Percentiles rank a stretch among this genome's conserved stretches.
Evolutionary conservation across 768 basidiomycete species (phyloP).

Genomic region (Hebeloma cylindrosporum): DNA sequence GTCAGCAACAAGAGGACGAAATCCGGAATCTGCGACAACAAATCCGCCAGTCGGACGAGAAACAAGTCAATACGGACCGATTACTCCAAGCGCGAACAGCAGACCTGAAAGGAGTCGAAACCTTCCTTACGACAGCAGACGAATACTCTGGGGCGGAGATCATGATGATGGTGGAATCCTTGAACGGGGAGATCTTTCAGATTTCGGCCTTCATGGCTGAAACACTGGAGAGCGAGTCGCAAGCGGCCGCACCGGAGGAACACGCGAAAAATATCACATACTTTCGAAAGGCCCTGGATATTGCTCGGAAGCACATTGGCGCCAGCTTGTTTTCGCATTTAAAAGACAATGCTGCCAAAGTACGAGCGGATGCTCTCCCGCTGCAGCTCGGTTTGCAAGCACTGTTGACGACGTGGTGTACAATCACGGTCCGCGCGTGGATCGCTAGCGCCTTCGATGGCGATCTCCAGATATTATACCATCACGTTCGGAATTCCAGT

Average conservation of each 20-base stretch:
- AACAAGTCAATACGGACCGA: constrained; percentile 17
- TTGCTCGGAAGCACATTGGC: constrained; percentile 11
- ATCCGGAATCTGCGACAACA: constrained; percentile 9
- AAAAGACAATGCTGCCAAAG: constrained; percentile 8
- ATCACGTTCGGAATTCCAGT: no score
- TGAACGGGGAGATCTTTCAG: constrained; percentile 53
- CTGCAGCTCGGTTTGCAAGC: constrained; percentile 24
- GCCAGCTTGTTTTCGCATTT: constrained; percentile 16
- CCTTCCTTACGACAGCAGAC: constrained; percentile 46
- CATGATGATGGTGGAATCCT: constrained; percentile 33
- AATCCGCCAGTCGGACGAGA: constrained; percentile 19
- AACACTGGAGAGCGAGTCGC: constrained; percentile 12
- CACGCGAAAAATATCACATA: background rate
- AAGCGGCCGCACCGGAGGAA: constrained; percentile 7
- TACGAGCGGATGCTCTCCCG: constrained; percentile 22
- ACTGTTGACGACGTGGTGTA: constrained; percentile 16
- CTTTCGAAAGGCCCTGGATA: background rate
- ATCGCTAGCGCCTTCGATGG: no score
- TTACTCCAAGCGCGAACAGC: constrained; percentile 31
- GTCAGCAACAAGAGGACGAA: constrained; percentile 11
- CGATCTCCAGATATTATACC: no score
- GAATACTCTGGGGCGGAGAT: constrained; percentile 45
- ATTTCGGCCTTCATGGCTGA: constrained; percentile 45
- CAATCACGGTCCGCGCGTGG: no score
- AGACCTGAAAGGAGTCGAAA: constrained; percentile 43